Conservation (phyloP, 2,329 filamentous ascomycete species). For the Ceratocystis albifundus region DNA sequence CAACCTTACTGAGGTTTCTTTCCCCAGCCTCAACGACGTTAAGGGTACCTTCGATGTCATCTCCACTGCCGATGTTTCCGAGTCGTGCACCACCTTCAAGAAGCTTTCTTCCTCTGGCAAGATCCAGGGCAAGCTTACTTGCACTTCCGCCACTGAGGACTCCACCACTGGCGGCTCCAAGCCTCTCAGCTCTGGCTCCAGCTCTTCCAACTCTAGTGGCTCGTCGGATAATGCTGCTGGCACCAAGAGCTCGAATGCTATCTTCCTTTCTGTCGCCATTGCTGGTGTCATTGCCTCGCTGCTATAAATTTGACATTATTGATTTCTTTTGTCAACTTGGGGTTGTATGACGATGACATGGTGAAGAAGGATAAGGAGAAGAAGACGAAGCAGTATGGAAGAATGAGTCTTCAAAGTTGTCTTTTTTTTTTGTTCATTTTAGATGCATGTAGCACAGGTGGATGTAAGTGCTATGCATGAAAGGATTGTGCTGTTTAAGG, state of each 20-base stretch:
- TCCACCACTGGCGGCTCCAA: conserved; percentile 39
- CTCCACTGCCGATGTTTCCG: conserved; percentile 49
- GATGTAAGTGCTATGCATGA: background rate
- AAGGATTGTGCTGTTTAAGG: conserved; percentile 11
- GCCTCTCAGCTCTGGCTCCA: conserved; percentile 26
- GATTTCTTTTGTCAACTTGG: background rate
- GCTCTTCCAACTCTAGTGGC: conserved; percentile 28
- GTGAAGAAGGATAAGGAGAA: background rate
- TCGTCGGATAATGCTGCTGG: conserved; percentile 33
- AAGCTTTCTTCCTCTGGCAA: conserved; percentile 32
- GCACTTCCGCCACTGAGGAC: conserved; percentile 38
- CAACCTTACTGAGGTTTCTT: conserved; percentile 63
- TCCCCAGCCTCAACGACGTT: conserved; percentile 57
- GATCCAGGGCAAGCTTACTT: conserved; percentile 40
- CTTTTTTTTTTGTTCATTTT: background rate
- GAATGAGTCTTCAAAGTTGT: no score
- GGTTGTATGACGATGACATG: background rate
- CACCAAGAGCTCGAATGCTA: conserved; percentile 35
- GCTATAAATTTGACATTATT: conserved; percentile 34
- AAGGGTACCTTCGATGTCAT: conserved; percentile 60
- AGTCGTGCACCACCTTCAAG: conserved; percentile 45
- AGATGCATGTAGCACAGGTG: conserved; percentile 10
- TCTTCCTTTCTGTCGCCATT: conserved; percentile 38
- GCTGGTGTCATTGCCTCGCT: conserved; percentile 40
- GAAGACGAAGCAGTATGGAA: no score